Evolutionary conservation across 371 early-diverging fungal species (phyloP), one percentile per base, ranked within the genome.

Genomic region (Coemansia sp.): DNA sequence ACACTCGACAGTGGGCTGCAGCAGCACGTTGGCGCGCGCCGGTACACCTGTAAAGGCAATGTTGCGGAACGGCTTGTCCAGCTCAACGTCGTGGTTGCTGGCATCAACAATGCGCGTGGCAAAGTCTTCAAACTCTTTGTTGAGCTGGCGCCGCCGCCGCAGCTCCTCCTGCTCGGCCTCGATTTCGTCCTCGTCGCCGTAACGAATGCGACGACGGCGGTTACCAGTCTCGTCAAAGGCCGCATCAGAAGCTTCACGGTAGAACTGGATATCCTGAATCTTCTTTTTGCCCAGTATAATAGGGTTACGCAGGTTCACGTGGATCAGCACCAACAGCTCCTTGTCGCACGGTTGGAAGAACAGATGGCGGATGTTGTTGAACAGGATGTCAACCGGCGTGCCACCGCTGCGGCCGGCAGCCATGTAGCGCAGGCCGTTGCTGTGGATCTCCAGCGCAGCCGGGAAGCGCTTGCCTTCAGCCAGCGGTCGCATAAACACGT

Each of bases 311-410:
- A 99, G 88, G 63, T 99, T 98, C 40, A 98, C 85, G 73, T 99
- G 99, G 53, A 99, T 81, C 64, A 99, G 77, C 11, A 98, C 96
- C 61, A 95, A 82, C 48, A 95, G 79, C 81, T 99, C 99, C 68
- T 93, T 86, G 71, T 98, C 97, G 79, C 99, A 99, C 7, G 97
- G 97, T 74, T 99, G 97, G 87, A 97, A 99, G 82, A 99, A 95
- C 64, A 99, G 72, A 74, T 99, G 99, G 80, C 96, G 93, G 69
- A 99, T 92, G 80, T 99, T 99, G 81, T 92, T 91, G 80, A 99
- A 99, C 66, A 99, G 77, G 53, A 99, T 85, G 75, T 97, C 95
- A 83, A 64, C 84, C 57, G 80, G 86, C 89, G 89, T 88, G 68
- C 93, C 87, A 67, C 95, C 93, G 59, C 86, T 84, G 67, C 93